Percentiles rank a stretch among this genome's conserved stretches.
phyloP scores from a whole-genome alignment of 2,329 filamentous ascomycete species.

The Arachnomyces sp. region DNA sequence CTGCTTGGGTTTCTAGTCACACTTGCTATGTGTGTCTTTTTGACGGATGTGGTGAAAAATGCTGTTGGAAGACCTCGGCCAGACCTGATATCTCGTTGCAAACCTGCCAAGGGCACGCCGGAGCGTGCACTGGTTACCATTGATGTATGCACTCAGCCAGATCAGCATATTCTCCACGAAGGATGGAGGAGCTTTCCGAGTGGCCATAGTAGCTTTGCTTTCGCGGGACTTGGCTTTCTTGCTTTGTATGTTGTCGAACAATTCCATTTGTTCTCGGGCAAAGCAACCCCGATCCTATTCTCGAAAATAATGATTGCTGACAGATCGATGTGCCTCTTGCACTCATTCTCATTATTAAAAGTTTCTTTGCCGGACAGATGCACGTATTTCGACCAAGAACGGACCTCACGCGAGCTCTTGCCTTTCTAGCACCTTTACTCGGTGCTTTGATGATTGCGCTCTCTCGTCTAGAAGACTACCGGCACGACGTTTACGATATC shows the following conservation, averaged over 20 bases:
- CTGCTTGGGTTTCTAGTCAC: slow-evolving; percentile 73
- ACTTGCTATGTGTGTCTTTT: slow-evolving; percentile 67
- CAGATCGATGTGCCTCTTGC: no score
- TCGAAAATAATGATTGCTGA: no score
- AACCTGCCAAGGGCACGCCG: slow-evolving; percentile 56
- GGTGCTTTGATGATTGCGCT: slow-evolving; percentile 55
- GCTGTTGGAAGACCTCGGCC: slow-evolving; percentile 75
- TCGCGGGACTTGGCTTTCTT: slow-evolving; percentile 54
- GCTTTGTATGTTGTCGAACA: slow-evolving; percentile 30
- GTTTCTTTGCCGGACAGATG: slow-evolving; percentile 47
- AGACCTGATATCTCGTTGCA: slow-evolving; percentile 81
- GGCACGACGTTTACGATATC: slow-evolving; percentile 59
- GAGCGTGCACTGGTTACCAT: slow-evolving; percentile 45
- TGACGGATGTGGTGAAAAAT: slow-evolving; percentile 91
- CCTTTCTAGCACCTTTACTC: slow-evolving; percentile 50
- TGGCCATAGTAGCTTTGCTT: slow-evolving; percentile 56
- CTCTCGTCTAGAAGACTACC: slow-evolving; percentile 55
- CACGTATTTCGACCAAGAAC: slow-evolving; percentile 52
- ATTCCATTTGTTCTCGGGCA: neutral
- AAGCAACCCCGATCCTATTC: no score
- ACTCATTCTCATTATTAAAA: no score
- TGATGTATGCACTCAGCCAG: slow-evolving; percentile 42
- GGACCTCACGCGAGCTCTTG: slow-evolving; percentile 48
- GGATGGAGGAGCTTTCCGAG: slow-evolving; percentile 60
- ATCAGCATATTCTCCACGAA: slow-evolving; percentile 52